Evolutionary conservation across 345 rosid genomes (phyloP), one percentile per base, ranked within the genome.

Genomic region (Moricandia arvensis): DNA sequence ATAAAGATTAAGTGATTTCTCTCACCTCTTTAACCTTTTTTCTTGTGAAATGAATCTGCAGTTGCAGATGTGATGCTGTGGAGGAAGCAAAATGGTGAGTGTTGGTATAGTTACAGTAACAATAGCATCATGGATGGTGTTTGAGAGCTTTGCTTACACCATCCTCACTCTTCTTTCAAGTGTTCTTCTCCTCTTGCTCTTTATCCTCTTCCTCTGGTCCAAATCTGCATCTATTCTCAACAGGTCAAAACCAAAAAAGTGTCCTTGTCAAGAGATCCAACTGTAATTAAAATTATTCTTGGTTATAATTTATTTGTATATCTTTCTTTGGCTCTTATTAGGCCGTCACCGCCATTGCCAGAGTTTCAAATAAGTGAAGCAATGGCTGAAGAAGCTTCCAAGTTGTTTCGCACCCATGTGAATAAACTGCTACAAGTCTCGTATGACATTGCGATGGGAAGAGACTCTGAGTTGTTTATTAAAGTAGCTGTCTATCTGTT

Each of bases 171-270:
- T 96, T 68, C 68, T 84, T 82, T 89, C 97, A 35, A 89, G 91
- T 79, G 98, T 96, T 79, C 87, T 93, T 16, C 91, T 93, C 63
- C 96, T 96, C 68, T 93, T 96, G 60, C 49, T 82, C 69, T 78
- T 80, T 76, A 88, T 91, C 80, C 88, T 96, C 57, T 93, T 96
- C 72, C 79, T 93, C 51, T 96, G 97, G 99, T 91, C 97, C 82
- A 96, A 93, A 91, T 89, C 97, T 73, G 99, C 99, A n/a, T 86
- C 97, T 31, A 80, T 89, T 81, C 96, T 96, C 71, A 93, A 89
- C 80, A 73, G 98, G 98, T 91, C 82, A 71, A 59, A 18, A 1
- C 13, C 17, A 45, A 45, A 24, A 0, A 9, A 2, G 34, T 21
- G 16, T 45, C 58, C 43, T 51, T 33, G 15, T 29, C 31, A 47